These are phyloP conservation scores for Sergeia podlipaevii DNA, from an alignment of 208 protist genomes.

Conservation along the genomic window DNA sequence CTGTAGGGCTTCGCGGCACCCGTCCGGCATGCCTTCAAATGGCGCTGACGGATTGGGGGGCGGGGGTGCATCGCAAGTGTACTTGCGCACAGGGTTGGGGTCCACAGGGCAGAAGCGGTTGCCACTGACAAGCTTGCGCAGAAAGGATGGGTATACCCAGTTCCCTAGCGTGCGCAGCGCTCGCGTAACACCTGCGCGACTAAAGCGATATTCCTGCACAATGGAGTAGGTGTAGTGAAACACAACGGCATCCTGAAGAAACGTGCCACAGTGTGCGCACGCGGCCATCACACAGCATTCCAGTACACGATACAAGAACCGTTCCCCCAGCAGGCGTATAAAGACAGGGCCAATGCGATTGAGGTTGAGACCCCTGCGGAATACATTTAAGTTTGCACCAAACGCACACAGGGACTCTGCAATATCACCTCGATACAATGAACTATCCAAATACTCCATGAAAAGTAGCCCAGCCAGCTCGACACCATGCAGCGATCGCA, in stretches of 20 bases:
- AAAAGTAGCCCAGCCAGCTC: constrained; percentile 39
- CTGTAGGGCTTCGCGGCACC: constrained; percentile 28
- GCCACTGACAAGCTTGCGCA: constrained; percentile 11
- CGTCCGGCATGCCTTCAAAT: constrained; percentile 22
- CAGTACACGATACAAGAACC: constrained; percentile 35
- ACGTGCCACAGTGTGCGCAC: constrained; percentile 19
- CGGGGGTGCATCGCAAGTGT: not conserved
- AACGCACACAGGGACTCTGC: constrained; percentile 31
- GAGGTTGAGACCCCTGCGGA: constrained; percentile 19
- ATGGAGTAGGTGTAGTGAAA: constrained; percentile 45
- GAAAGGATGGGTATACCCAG: constrained; percentile 24
- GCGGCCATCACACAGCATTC: constrained; percentile 49
- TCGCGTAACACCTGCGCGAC: constrained; percentile 41
- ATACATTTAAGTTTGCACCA: constrained; percentile 15
- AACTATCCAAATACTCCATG: constrained; percentile 45
- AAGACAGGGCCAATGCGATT: constrained; percentile 19
- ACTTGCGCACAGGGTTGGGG: constrained; percentile 1
- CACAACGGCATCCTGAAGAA: constrained; percentile 48
- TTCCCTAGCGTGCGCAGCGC: constrained; percentile 15
- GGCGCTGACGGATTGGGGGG: not conserved
- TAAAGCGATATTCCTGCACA: constrained; percentile 63
- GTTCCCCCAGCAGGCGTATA: constrained; percentile 22
- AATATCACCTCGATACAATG: constrained; percentile 41
- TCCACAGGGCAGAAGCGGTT: constrained; percentile 1
- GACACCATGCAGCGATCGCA: constrained; percentile 19